A percentile compares a stretch with the other conserved stretches of the same genome.
phyloP scores from a whole-genome alignment of 495 filamentous ascomycete species.

The Aspergillus sparsus region DNA sequence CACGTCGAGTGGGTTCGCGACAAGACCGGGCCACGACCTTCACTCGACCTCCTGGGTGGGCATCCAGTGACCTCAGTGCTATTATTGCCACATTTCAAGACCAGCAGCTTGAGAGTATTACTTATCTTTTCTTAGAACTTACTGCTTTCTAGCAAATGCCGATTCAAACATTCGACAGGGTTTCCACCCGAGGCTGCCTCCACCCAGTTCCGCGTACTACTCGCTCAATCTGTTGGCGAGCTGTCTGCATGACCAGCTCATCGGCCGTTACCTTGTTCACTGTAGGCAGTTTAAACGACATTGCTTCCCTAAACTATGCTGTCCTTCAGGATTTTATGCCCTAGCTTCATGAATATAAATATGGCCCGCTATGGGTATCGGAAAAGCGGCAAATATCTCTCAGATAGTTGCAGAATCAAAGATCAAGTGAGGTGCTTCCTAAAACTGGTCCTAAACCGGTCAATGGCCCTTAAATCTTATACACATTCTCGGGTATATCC shows the following conservation, averaged over 20 bases:
- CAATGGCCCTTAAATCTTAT: neutral
- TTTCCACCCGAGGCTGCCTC: neutral
- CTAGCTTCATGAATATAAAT: neutral
- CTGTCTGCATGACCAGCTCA: neutral
- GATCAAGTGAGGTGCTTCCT: neutral
- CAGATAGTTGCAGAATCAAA: neutral
- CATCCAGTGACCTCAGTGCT: no score
- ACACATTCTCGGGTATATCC: slow-evolving; percentile 4
- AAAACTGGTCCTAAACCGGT: neutral
- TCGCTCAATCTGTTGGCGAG: neutral
- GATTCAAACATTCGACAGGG: neutral
- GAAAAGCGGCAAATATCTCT: neutral
- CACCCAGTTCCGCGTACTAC: neutral
- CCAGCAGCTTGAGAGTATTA: no score
- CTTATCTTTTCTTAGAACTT: no score
- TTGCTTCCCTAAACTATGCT: no score
- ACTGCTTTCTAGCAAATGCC: neutral
- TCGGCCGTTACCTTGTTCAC: neutral
- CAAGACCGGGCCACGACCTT: neutral
- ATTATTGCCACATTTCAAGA: no score
- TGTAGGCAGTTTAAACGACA: no score
- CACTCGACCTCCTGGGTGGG: no score
- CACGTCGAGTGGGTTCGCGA: neutral
- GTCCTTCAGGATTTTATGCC: neutral
- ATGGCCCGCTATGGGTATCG: neutral